Conservation (phyloP, 805 yeast species). For the Komagataella ulmi region DNA sequence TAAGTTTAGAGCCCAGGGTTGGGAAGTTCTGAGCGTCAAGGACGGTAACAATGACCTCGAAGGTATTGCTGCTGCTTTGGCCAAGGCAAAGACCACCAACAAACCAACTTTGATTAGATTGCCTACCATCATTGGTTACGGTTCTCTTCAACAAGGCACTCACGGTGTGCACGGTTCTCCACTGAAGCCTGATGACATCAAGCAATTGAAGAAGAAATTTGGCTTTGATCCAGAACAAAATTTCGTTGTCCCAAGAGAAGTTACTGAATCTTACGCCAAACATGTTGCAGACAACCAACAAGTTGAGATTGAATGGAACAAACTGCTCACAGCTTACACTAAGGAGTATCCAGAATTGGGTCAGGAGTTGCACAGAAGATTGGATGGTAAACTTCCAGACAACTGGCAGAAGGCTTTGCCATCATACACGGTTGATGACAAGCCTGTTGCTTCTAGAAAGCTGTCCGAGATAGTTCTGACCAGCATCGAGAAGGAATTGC, state of each 20-base stretch:
- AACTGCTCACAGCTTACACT: conserved; percentile 44
- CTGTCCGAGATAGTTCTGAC: conserved; percentile 71
- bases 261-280: conserved; percentile 51
- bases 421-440: conserved; percentile 61
- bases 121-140: conserved; percentile 88
- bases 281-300: conserved; percentile 50
- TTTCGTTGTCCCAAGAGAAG: conserved; percentile 76
- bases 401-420: conserved; percentile 77
- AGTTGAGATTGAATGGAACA: conserved; percentile 67
- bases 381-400: conserved; percentile 63
- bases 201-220: conserved; percentile 67
- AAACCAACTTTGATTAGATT: conserved; percentile 88
- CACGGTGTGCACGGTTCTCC: conserved; percentile 96
- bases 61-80: conserved; percentile 63
- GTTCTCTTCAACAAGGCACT: conserved; percentile 76
- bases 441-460: conserved; percentile 88
- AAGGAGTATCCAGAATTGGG: conserved; percentile 65
- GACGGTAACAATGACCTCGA: conserved; percentile 73
- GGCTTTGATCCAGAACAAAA: conserved; percentile 83
- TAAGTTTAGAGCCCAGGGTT: conserved; percentile 87
- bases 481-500: conserved; percentile 47
- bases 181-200: conserved; percentile 83
- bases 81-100: conserved; percentile 65
- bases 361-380: conserved; percentile 70
- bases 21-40: conserved; percentile 71